Evolutionary conservation across 2,329 filamentous ascomycete species (phyloP).

Genomic region (Magnaporthiopsis poae): DNA sequence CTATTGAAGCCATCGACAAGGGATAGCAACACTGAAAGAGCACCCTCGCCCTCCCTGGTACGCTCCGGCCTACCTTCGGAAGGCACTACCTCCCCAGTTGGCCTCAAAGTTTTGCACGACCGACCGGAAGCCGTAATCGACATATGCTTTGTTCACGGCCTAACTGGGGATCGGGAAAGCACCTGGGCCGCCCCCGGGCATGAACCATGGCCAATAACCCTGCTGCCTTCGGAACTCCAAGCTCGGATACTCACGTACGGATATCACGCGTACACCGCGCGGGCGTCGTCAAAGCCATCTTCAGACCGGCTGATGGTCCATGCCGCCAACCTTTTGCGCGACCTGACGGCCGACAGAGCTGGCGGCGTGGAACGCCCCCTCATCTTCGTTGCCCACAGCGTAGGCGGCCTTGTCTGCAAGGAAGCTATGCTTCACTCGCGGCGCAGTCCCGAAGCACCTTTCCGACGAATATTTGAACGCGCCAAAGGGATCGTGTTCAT

Average conservation of each 20-base stretch:
- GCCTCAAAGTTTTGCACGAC: conserved; percentile 13
- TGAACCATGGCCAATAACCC: conserved; percentile 24
- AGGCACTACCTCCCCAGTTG: conserved; percentile 3
- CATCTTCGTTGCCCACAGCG: conserved; percentile 29
- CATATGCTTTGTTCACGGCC: conserved; percentile 31
- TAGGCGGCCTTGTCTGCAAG: conserved; percentile 31
- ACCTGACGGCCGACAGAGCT: conserved; percentile 18
- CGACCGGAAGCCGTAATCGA: conserved; percentile 14
- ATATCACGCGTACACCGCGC: conserved; percentile 27
- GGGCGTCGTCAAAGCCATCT: conserved; percentile 17
- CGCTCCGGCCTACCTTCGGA: too few relatives aligned
- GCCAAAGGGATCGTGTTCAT: conserved; percentile 26
- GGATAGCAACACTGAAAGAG: too few relatives aligned
- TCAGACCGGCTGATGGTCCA: conserved; percentile 21
- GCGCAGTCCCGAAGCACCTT: conserved; percentile 21
- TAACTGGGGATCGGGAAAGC: conserved; percentile 27
- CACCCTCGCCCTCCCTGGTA: too few relatives aligned
- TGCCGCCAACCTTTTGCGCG: conserved; percentile 21
- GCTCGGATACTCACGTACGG: conserved; percentile 28
- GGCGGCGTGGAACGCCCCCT: conserved; percentile 18
- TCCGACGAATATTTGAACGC: conserved; percentile 20
- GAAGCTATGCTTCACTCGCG: conserved; percentile 24
- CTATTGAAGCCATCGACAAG: too few relatives aligned
- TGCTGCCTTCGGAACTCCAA: conserved; percentile 20
- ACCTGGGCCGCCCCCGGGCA: conserved; percentile 27